Base-by-base conservation (phyloP, 805 yeast genomes). In the Millerago galiae region DNA sequence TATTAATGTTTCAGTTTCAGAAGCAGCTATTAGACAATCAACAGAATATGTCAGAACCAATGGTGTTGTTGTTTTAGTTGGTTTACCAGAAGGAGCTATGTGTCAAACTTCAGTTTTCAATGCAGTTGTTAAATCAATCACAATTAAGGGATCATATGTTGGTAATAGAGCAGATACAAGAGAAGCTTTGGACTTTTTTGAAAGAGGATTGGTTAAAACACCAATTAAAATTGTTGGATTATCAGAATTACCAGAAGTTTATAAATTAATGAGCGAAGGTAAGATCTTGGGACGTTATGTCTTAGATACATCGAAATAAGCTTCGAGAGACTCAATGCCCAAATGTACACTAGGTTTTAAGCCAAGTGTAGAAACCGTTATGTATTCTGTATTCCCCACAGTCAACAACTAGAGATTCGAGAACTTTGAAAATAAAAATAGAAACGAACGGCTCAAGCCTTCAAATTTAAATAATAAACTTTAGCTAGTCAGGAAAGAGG, bases 271-370 rank as follows among this genome's bases (percentile, higher is more conserved):
- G 82, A 75, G 72, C 55, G 58, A 68, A 48, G 76, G 76, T 43
- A 68, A 71, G 59, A 68, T 77, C 47, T 47, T 62, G 50, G 96
- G 96, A 50, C 77, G 96, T 67, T 79, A 81, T 55, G 96, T 87
- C 42, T 79, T 87, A 47, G 95, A 88, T 66, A 81, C 85, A 27
- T 61, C 76, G 44, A 77, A 77, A 62, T 79, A 65, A 37, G 28
- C n/a, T n/a, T n/a, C n/a, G n/a, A n/a, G n/a, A n/a, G n/a, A n/a
- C n/a, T n/a, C n/a, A n/a, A n/a, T n/a, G n/a, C n/a, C n/a, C n/a
- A n/a, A n/a, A n/a, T n/a, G n/a, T n/a, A n/a, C n/a, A n/a, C 5
- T 31, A n/a, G n/a, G 10, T 8, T 29, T 8, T n/a, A 29, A 14
- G 17, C 8, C 32, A 21, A 21, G 24, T 21, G 24, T 21, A 21